These are phyloP conservation scores for Eucalyptus cloeziana DNA, from an alignment of 345 rosid species.

Conservation along the genomic window DNA sequence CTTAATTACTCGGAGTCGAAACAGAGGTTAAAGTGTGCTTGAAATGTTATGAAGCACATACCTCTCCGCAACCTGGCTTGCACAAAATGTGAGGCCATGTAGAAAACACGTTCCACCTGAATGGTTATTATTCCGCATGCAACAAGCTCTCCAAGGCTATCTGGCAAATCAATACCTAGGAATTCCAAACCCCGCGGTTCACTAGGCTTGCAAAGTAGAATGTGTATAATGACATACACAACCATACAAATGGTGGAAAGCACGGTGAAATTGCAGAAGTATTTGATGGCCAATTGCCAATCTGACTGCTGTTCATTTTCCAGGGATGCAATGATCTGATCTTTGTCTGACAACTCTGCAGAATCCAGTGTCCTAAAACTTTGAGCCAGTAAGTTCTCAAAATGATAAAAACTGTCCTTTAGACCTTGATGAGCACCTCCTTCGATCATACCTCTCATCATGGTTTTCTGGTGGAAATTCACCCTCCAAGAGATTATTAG, in stretches of 20 bases:
- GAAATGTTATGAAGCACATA: background rate
- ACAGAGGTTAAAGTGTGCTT: background rate
- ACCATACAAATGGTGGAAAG: conserved; percentile 41
- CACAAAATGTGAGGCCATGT: conserved; percentile 57
- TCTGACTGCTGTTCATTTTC: conserved; percentile 55
- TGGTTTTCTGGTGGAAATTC: conserved; percentile 46
- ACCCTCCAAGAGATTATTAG: conserved; percentile 71
- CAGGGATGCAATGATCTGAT: conserved; percentile 46
- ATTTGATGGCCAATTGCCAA: conserved; percentile 42
- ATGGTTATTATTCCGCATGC: conserved; percentile 41
- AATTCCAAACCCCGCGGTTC: conserved; percentile 60
- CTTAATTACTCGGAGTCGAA: background rate
- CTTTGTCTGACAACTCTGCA: conserved; percentile 21
- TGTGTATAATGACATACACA: conserved; percentile 45
- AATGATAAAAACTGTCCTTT: conserved; percentile 64
- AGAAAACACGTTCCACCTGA: conserved; percentile 50
- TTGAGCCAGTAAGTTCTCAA: conserved; percentile 39
- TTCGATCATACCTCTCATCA: conserved; percentile 86
- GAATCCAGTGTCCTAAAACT: conserved; percentile 30
- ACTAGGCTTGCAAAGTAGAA: conserved; percentile 37
- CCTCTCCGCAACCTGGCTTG: conserved; percentile 67
- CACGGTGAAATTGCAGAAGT: conserved; percentile 61
- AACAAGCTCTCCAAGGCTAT: conserved; percentile 77
- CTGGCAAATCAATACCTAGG: conserved; percentile 72
- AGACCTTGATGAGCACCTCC: conserved; percentile 79